Evolutionary conservation across 306 rosid species (phyloP).

Genomic region (Vigna angularis): DNA sequence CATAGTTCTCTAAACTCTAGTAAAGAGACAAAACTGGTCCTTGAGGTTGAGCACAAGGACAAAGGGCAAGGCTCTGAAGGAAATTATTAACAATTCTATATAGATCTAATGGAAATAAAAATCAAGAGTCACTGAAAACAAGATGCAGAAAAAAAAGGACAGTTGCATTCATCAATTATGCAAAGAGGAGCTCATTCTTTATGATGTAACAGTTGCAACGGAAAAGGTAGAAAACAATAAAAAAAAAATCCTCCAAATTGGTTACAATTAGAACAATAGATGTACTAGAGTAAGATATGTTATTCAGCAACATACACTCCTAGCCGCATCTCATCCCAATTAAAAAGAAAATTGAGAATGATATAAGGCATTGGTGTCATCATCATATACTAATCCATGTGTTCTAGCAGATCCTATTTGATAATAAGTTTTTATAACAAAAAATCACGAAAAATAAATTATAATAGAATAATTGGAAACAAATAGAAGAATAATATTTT

Average conservation of each 20-base stretch:
- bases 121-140: constrained; percentile 9
- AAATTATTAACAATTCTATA: background rate
- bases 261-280: constrained; percentile 22
- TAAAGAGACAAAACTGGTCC: background rate
- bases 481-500: background rate
- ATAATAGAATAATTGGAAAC: constrained; percentile 14
- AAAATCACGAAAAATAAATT: constrained; percentile 25
- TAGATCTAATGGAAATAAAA: background rate
- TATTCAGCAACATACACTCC: constrained; percentile 12
- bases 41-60: constrained; percentile 4
- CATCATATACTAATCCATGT: constrained; percentile 27
- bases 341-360: background rate
- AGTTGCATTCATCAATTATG: constrained; percentile 19
- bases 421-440: background rate
- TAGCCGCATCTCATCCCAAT: background rate
- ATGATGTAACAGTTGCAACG: background rate
- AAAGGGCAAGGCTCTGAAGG: constrained; percentile 17
- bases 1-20: constrained; percentile 25
- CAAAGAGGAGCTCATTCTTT: background rate
- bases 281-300: background rate
- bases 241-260: background rate
- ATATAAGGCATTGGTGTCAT: constrained; percentile 20
- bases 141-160: background rate
- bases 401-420: constrained; percentile 10
- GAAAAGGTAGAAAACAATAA: background rate